A percentile compares a stretch with the other conserved stretches of the same genome.
Conservation (phyloP, 108 stramenopile species). For the Conticribra weissflogii region DNA sequence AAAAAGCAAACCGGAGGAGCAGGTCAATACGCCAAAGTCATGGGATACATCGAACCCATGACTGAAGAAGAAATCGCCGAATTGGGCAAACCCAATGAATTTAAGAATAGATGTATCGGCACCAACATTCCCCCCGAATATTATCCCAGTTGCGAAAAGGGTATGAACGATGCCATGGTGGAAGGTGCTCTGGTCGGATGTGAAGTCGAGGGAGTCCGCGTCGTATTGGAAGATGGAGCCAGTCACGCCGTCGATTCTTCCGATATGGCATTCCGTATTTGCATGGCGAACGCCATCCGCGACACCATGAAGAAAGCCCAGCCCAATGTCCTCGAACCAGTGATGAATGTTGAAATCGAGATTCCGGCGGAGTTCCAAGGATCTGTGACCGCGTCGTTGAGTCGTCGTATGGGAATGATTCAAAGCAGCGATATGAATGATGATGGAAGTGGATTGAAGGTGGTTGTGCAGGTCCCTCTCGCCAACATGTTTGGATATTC, state of each 20-base stretch:
- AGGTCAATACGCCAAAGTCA: slow-evolving; percentile 97
- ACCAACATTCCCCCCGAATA: slow-evolving; percentile 98
- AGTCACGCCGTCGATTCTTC: slow-evolving; percentile 97
- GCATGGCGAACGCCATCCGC: slow-evolving; percentile 93
- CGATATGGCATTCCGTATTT: slow-evolving; percentile 97
- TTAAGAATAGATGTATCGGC: slow-evolving; percentile 92
- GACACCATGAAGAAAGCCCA: slow-evolving; percentile 87
- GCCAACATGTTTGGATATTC: slow-evolving; percentile 97
- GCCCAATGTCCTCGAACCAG: slow-evolving; percentile 92
- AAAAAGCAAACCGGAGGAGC: slow-evolving; percentile 99
- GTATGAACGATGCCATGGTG: slow-evolving; percentile 87
- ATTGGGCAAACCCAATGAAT: slow-evolving; percentile 76
- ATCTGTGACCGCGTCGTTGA: slow-evolving; percentile 91
- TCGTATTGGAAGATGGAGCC: slow-evolving; percentile 94
- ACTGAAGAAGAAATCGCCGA: slow-evolving; percentile 85
- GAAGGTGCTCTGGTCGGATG: slow-evolving; percentile 94
- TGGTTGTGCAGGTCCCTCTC: slow-evolving; percentile 93
- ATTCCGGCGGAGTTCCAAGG: slow-evolving; percentile 98
- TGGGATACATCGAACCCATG: slow-evolving; percentile 96
- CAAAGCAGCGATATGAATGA: slow-evolving; percentile 91
- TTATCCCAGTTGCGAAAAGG: slow-evolving; percentile 95
- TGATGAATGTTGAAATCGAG: slow-evolving; percentile 94
- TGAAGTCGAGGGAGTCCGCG: slow-evolving; percentile 92
- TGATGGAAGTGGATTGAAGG: slow-evolving; percentile 86
- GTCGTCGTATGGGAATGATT: slow-evolving; percentile 94